Base-by-base conservation (phyloP, 2,329 filamentous ascomycete genomes). In the Colletotrichum orbiculare region DNA sequence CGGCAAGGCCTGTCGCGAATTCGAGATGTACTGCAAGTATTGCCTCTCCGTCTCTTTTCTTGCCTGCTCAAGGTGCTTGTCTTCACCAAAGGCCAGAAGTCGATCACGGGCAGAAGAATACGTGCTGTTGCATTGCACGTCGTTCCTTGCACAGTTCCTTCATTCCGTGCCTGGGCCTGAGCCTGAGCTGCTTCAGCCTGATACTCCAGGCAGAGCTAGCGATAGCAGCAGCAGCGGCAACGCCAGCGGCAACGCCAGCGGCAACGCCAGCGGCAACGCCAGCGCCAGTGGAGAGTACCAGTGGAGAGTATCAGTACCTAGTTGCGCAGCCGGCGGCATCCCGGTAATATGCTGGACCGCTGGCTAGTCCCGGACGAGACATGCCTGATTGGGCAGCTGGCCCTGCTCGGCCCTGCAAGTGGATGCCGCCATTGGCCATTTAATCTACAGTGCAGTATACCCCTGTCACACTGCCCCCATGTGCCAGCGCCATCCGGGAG, bases 381-480 rank as follows among this genome's bases (percentile, higher is more conserved):
- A 75, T 81, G 75, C 82, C 78, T 74, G 71, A 83, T 86, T 85
- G 80, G 84, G 82, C 78, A 82, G 75, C 71, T 77, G 73, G 72
- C 76, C 78, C 76, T 75, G 76, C 78, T 78, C 76, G 77, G 76
- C 75, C 75, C 75, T 76, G 66, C 54, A 66, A 71, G 54, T 60
- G 66, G 50, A 59, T 67, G 65, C 73, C 72, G 73, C 78, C 76
- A 86, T 85, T 86, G 83, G 83, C 70, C 77, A 77, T 74, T 80
- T 82, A 79, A 85, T 85, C 77, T 79, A 78, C 80, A 79, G 80
- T 78, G 76, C 78, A 77, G 77, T 73, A 69, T 72, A 73, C 73
- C 81, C 81, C 76, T 82, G 79, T 82, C 81, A 80, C 79, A 76
- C 81, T 82, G 82, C 77, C 80, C 76, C 79, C 80, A 83, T 84